Conservation (phyloP, 78 protist species). For the Anaeramoeba flamelloides region DNA sequence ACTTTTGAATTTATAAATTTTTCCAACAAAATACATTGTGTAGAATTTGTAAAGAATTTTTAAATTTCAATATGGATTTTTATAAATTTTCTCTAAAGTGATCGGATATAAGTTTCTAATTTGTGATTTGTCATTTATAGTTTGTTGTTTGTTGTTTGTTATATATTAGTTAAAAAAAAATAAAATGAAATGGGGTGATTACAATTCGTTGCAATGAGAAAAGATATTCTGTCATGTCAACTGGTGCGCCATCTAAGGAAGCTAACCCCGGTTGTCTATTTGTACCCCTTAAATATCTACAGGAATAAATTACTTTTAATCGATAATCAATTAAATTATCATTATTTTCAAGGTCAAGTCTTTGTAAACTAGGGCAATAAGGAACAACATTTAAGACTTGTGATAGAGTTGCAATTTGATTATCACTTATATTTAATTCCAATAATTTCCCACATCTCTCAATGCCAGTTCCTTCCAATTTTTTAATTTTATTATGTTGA, state of each 20-base stretch:
- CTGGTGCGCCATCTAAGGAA: not conserved
- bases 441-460: not conserved
- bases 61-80: too few relatives aligned
- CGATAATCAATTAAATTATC: not conserved
- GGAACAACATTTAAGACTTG: not conserved
- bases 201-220: not conserved
- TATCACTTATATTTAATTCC: not conserved
- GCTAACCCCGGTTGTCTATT: not conserved
- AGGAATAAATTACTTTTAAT: not conserved
- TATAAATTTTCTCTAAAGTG: too few relatives aligned
- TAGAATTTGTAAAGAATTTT: too few relatives aligned
- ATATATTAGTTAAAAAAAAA: too few relatives aligned
- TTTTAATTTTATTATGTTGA: not conserved
- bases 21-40: too few relatives aligned
- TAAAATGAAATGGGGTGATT: too few relatives aligned
- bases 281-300: not conserved
- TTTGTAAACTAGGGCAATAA: not conserved
- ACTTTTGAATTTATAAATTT: too few relatives aligned
- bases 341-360: not conserved
- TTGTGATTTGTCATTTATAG: too few relatives aligned
- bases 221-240: not conserved
- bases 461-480: not conserved
- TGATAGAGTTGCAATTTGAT: not conserved
- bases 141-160: too few relatives aligned
- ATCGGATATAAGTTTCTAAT: too few relatives aligned